A percentile compares a stretch with the other conserved stretches of the same genome.
phyloP scores from a whole-genome alignment of 2,329 filamentous ascomycete species.

The Aspergillus quadricinctus region DNA sequence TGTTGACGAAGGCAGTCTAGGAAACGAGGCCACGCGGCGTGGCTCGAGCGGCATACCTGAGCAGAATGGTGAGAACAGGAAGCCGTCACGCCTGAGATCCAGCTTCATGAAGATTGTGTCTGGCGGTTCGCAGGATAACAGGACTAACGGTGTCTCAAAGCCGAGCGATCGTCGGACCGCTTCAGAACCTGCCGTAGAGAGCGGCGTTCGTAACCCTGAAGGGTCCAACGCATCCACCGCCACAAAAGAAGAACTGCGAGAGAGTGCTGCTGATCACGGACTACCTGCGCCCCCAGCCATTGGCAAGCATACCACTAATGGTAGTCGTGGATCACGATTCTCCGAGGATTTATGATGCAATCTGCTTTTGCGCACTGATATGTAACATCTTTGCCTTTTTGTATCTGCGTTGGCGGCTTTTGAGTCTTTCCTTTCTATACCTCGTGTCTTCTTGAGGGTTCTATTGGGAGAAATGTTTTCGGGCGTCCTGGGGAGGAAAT shows the following conservation, averaged over 20 bases:
- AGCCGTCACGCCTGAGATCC: constrained; percentile 22
- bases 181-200: constrained; percentile 10
- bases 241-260: constrained; percentile 23
- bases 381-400: constrained; percentile 6
- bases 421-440: background rate
- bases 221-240: constrained; percentile 9
- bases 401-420: background rate
- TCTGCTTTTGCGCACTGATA: constrained; percentile 2
- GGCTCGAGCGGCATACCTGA: constrained; percentile 13
- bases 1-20: constrained; percentile 10
- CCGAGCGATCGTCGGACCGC: background rate
- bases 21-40: constrained; percentile 9
- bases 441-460: background rate
- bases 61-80: constrained; percentile 9
- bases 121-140: constrained; percentile 15
- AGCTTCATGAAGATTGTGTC: constrained; percentile 26
- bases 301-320: constrained; percentile 20
- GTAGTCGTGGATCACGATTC: constrained; percentile 32
- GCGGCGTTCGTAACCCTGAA: background rate
- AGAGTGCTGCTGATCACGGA: constrained; percentile 28
- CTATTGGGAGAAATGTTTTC: background rate
- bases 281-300: constrained; percentile 26
- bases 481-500: background rate
- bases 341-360: constrained; percentile 32
- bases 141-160: constrained; percentile 13